Percentiles rank a stretch among this genome's conserved stretches.
Conservation (phyloP, 805 yeast species). For the Candida chilensis region DNA sequence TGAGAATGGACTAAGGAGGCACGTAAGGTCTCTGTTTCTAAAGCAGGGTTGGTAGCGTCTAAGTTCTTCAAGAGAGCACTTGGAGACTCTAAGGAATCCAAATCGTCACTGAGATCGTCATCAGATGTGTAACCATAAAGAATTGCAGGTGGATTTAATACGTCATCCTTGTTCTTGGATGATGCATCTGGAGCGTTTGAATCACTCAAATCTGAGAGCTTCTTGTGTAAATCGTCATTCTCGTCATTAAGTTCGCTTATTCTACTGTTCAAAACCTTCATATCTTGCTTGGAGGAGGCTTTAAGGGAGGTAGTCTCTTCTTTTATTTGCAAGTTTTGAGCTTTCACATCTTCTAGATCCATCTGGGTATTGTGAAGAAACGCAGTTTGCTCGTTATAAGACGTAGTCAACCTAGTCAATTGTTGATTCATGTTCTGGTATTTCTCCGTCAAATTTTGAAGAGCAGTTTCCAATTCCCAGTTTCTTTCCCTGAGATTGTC, state of each 20-base stretch:
- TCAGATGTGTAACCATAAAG: too few species aligned
- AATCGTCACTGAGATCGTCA: slow-evolving; percentile 24
- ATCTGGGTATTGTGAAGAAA: slow-evolving; percentile 19
- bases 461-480: slow-evolving; percentile 55
- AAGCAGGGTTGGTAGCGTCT: slow-evolving; percentile 30
- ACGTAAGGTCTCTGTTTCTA: slow-evolving; percentile 59
- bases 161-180: too few species aligned
- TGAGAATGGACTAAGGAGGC: slow-evolving; percentile 60
- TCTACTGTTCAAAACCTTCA: slow-evolving; percentile 37
- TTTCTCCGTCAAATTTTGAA: slow-evolving; percentile 33
- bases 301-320: slow-evolving; percentile 27
- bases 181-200: too few species aligned
- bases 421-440: slow-evolving; percentile 27
- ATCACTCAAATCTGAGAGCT: slow-evolving; percentile 14
- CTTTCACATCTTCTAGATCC: slow-evolving; percentile 38
- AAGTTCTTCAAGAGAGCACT: slow-evolving; percentile 19
- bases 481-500: slow-evolving; percentile 46
- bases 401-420: slow-evolving; percentile 23
- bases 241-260: slow-evolving; percentile 61
- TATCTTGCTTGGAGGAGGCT: slow-evolving; percentile 24
- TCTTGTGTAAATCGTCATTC: slow-evolving; percentile 46
- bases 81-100: slow-evolving; percentile 19
- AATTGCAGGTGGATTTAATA: too few species aligned
- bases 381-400: slow-evolving; percentile 20
- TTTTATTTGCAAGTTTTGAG: slow-evolving; percentile 27